Evolutionary conservation across 495 filamentous ascomycete species (phyloP), one percentile per base, ranked within the genome.

Genomic region (Penicillium robsamsonii): DNA sequence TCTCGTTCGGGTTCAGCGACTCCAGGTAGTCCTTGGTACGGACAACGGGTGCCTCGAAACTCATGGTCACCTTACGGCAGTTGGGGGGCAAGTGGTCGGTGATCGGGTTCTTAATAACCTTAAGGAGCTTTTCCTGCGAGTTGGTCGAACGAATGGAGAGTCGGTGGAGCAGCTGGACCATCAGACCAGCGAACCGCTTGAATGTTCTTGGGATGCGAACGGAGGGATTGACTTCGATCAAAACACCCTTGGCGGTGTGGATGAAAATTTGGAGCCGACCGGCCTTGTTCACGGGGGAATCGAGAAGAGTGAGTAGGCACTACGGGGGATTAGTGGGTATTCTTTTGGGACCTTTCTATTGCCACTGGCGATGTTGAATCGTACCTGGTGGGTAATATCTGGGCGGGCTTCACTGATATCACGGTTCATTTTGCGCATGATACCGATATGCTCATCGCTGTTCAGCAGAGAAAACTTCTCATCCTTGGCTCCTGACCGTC

Each of bases 341-440:
- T 67, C 41, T 45, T 45, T 53, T 9, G 24, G 2, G 35, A 38
- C 35, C 15, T 52, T 42, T 42, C 38, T 30, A 7, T 27, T 17
- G 35, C 33, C 51, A 43, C 41, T 43, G 46, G 24, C 46, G 30
- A 33, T 40, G 33, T 44, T 25, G 24, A 56, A 55, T 49, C 82
- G 69, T 76, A 97, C 93, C 91, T 97, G 94, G 69, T 98, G 94
- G 18, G 95, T 93, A 53, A 98, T 98, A 75, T 98, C 94, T 11
- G 94, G 94, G 50, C 94, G 85, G 29, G 94, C 94, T 69, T 98
- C 94, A 68, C 92, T 96, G 63, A 98, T 98, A 65, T 98, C 94
- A 47, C 94, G 79, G 75, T 95, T 95, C 93, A 96, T 97, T 81
- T 97, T 98, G 67, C 95, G 87, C 90, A 97, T 94, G 58, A 97